Percentiles rank a stretch among this genome's conserved stretches.
Conservation (phyloP, 2,329 filamentous ascomycete genomes). For the Sporothrix variecibatus region DNA sequence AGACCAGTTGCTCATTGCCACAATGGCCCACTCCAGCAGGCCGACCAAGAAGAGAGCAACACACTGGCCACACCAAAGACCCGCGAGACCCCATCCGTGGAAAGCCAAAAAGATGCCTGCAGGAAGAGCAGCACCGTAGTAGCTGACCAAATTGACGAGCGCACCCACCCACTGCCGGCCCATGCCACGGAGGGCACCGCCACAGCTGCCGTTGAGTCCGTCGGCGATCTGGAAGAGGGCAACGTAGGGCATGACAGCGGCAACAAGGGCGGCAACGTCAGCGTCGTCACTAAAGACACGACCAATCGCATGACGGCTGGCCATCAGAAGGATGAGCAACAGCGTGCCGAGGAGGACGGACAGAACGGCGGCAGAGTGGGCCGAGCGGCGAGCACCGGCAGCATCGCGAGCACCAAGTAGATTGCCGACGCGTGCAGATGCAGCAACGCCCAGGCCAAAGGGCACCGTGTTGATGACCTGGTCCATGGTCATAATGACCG, state of each 20-base stretch:
- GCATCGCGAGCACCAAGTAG: slow-evolving; percentile 70
- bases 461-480: slow-evolving; percentile 84
- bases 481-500: slow-evolving; percentile 87
- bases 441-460: slow-evolving; percentile 82
- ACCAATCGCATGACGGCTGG: slow-evolving; percentile 70
- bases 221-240: slow-evolving; percentile 90
- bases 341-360: slow-evolving; percentile 68
- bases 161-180: slow-evolving; percentile 84
- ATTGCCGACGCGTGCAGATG: slow-evolving; percentile 76
- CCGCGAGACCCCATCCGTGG: slow-evolving; percentile 78
- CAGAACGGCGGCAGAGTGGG: slow-evolving; percentile 73
- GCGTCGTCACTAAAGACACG: slow-evolving; percentile 79
- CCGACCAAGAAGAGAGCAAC: slow-evolving; percentile 81
- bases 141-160: slow-evolving; percentile 76
- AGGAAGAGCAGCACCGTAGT: slow-evolving; percentile 80
- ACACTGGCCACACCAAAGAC: slow-evolving; percentile 82
- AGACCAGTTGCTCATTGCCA: slow-evolving; percentile 78
- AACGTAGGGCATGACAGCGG: slow-evolving; percentile 79
- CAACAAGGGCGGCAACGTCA: slow-evolving; percentile 70
- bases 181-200: slow-evolving; percentile 79
- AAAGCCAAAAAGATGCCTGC: slow-evolving; percentile 84
- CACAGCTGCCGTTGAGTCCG: slow-evolving; percentile 81
- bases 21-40: slow-evolving; percentile 74
- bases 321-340: slow-evolving; percentile 70
- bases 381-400: slow-evolving; percentile 67